Evolutionary conservation across 352 stramenopile genomes (phyloP), one percentile per base, ranked within the genome.

Genomic region (Thalassiosira mediterranea): DNA sequence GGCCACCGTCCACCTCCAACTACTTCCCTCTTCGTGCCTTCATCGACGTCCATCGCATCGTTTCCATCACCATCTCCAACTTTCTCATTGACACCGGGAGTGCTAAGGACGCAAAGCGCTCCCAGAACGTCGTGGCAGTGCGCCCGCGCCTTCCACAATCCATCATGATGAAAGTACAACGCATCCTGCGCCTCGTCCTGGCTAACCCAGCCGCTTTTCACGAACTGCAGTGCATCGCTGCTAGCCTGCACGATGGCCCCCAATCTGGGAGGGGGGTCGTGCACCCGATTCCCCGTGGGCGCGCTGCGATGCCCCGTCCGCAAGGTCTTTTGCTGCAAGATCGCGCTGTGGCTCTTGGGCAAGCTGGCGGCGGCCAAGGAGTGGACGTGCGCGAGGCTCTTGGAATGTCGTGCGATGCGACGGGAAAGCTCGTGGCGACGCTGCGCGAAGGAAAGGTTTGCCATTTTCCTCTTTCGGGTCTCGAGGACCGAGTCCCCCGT

Each of bases 101-200:
- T 60, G 3, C 60, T 66, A 11, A 87, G 37, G 0, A 91, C 68
- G 63, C 88, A 81, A 19, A 89, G 53, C 1, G 82, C 83, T 4
- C 83, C 87, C 48, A 85, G 81, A 1, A 91, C 64, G 80, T 93
- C 87, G 68, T 91, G 85, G 8, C 74, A 81, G 74, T 85, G 76
- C 15, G 15, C 69, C 52, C 48, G 64, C 21, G 42, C 79, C 48
- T 58, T 78, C 72, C 46, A 88, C 63, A 91, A 81, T 60, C n/a
- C 86, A 62, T 81, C 84, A 64, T 90, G 86, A 83, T 90, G 88
- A 72, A 91, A 93, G 56, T 90, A 93, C 21, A 93, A 47, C 8
- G 85, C 83, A 81, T 93, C 85, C 57, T 93, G 87, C 10, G 81
- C 79, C 76, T 91, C 84, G 75, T 93, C 87, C 26, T 78, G 76